A percentile compares a stretch with the other conserved stretches of the same genome.
Conservation (phyloP, 2,329 filamentous ascomycete genomes). For the Pezizomycotina sp. region DNA sequence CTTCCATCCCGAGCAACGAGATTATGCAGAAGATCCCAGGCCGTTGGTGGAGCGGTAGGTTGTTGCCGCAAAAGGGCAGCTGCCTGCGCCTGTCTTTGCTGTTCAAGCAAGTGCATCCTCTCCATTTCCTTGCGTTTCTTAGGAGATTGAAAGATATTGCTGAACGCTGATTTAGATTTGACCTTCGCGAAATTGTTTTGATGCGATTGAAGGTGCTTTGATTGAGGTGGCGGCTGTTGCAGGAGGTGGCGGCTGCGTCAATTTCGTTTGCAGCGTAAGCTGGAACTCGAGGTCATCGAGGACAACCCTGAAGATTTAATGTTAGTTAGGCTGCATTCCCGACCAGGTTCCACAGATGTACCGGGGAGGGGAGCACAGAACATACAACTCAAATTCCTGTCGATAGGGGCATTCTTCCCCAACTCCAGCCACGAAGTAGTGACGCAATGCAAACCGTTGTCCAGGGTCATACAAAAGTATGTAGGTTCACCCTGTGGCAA, state of each 20-base stretch:
- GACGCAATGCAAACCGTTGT: constrained; percentile 94
- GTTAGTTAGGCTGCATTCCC: too few relatives aligned
- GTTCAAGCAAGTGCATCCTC: constrained; percentile 65
- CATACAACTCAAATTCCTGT: constrained; percentile 76
- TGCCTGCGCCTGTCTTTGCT: constrained; percentile 30
- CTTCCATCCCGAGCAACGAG: constrained; percentile 81
- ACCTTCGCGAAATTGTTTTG: constrained; percentile 42
- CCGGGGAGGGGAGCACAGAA: too few relatives aligned
- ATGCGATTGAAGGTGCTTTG: constrained; percentile 27
- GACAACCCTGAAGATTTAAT: constrained; percentile 42
- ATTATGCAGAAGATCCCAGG: constrained; percentile 75
- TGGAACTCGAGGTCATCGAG: constrained; percentile 98
- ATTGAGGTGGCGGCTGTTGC: constrained; percentile 25
- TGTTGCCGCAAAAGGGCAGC: constrained; percentile 46
- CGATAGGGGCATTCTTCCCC: constrained; percentile 79
- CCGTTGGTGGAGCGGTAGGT: constrained; percentile 47
- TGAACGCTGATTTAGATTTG: constrained; percentile 74
- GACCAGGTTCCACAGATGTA: too few relatives aligned
- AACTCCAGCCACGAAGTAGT: constrained; percentile 92
- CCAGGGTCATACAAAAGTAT: constrained; percentile 91
- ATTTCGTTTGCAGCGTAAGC: constrained; percentile 85
- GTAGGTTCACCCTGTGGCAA: constrained; percentile 85
- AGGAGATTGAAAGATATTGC: constrained; percentile 79
- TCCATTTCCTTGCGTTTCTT: constrained; percentile 96
- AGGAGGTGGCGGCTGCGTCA: constrained; percentile 56